These are phyloP conservation scores for Gracilaria gracilis DNA, from an alignment of 23 red algal genomes.

Conservation along the genomic window DNA sequence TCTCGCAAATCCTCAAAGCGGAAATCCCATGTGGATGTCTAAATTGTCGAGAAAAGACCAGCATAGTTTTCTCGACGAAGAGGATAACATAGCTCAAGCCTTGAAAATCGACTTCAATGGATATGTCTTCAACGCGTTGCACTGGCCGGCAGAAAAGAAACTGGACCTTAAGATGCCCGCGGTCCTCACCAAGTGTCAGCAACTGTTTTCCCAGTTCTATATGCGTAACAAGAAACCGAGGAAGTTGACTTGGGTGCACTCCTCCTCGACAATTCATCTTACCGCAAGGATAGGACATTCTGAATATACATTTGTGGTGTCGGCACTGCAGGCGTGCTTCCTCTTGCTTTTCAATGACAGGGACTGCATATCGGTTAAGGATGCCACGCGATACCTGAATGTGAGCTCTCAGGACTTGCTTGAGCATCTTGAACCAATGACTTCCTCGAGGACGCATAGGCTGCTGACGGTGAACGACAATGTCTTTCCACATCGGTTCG, in stretches of 20 bases:
- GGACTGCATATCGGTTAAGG: slow-evolving; percentile 65
- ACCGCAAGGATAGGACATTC: slow-evolving; percentile 7
- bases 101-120: slow-evolving; percentile 61
- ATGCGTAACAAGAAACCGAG: slow-evolving; percentile 63
- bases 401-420: slow-evolving; percentile 14
- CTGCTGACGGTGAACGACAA: background rate
- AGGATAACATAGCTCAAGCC: slow-evolving; percentile 41
- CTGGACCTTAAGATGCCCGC: slow-evolving; percentile 38
- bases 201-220: slow-evolving; percentile 79
- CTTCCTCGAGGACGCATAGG: background rate
- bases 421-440: slow-evolving; percentile 30
- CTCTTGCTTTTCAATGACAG: slow-evolving; percentile 81
- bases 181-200: slow-evolving; percentile 41
- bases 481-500: background rate
- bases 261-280: slow-evolving; percentile 51
- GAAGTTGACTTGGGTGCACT: slow-evolving; percentile 75
- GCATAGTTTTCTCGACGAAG: background rate
- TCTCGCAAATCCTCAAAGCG: background rate
- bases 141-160: slow-evolving; percentile 60
- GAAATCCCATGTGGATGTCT: background rate
- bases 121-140: slow-evolving; percentile 68
- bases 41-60: too few relatives aligned
- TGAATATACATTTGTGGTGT: slow-evolving; percentile 63
- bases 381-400: slow-evolving; percentile 38
- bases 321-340: slow-evolving; percentile 71